Evolutionary conservation across 257 asterid species (phyloP).

Genomic region (Solanum peruvianum): DNA sequence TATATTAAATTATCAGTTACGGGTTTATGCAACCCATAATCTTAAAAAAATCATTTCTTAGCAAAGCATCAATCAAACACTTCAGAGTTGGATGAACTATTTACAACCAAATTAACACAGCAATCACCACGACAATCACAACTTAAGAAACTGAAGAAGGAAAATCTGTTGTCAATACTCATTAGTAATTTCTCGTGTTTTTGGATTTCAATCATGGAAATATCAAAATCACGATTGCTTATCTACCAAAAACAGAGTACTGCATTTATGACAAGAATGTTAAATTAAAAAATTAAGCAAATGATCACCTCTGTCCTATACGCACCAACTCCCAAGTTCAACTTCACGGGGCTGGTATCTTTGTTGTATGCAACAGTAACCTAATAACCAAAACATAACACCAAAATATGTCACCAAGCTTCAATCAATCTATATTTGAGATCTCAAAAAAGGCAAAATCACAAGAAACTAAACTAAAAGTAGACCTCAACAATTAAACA

Average conservation of each 20-base stretch:
- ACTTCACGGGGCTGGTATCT: constrained; percentile 74
- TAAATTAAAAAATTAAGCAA: neutral
- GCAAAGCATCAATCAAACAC: neutral
- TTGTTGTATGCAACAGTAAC: constrained; percentile 91
- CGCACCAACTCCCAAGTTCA: constrained; percentile 98
- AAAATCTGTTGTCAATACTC: neutral
- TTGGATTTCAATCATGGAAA: neutral
- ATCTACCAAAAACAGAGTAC: neutral
- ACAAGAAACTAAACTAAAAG: neutral
- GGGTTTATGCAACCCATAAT: neutral
- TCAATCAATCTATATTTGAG: neutral
- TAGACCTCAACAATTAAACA: neutral
- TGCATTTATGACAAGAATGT: neutral
- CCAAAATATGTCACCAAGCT: neutral
- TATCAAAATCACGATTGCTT: neutral
- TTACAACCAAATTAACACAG: neutral
- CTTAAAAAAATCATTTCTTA: neutral
- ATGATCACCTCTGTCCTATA: constrained; percentile 82
- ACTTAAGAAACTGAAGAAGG: neutral
- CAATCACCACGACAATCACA: neutral
- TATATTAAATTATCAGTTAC: neutral
- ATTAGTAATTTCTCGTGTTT: neutral
- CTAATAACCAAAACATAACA: constrained; percentile 15
- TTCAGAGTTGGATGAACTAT: neutral
- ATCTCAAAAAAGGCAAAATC: neutral